Evolutionary conservation across 1,139 yeast genomes (phyloP), one percentile per base, ranked within the genome.

Genomic region (Wickerhamiella pararugosa): DNA sequence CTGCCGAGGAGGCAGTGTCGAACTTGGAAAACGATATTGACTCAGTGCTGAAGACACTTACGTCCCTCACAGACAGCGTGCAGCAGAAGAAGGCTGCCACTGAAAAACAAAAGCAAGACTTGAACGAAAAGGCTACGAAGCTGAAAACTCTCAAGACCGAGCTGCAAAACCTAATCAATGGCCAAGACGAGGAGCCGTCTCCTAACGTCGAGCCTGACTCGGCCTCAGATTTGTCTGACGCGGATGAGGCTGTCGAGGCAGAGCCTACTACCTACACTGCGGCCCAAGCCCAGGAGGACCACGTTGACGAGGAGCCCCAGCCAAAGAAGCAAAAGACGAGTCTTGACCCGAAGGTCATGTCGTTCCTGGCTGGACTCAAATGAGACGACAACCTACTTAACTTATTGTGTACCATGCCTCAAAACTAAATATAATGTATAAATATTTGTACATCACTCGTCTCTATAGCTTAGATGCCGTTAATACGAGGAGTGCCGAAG

Each of bases 131-230:
- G 53, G 64, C 27, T 49, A 45, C 6, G 60, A 61, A 34, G 64
- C 70, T 29, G 50, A 54, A 15, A 60, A 62, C 33, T 70, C 76
- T 1, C 63, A 70, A 46, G 52, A 54, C 21, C 5, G 78, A 73
- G 48, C 61, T 75, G 30, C 62, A 63, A 40, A 65, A 64, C 29
- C 66, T 73, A 63, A 52, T 70, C 6, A 61, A 60, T 5, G 65
- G 56, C 15, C 62, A 52, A 30, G 55, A 45, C 27, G 48, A 51
- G 29, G 35, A 26, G 15, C 45, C 45, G 7, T 43, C 37, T 32
- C 50, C 50, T 3, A 45, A 33, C 4, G 37, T 46, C 27, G 49
- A 47, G 36, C 44, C 46, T 15, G 43, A 41, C 10, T 38, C 46
- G 9, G 36, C 45, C 15, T 34, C 25, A 15, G 21, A 15, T 15